Conservation (phyloP, 768 basidiomycete genomes). For the Pleurotus djamor region DNA sequence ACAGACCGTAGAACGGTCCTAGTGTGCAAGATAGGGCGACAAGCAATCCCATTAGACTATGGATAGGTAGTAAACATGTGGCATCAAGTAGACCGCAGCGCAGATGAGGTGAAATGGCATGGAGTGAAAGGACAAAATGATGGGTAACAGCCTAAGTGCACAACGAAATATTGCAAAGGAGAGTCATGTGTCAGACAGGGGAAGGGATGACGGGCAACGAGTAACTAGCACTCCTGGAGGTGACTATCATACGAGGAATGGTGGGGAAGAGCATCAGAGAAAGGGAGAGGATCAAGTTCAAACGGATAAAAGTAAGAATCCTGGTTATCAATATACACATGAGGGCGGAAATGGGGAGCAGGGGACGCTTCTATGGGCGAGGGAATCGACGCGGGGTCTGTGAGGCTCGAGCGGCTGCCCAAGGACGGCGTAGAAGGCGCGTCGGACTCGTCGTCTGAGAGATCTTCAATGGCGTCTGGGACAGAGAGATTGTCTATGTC, state of each 20-base stretch:
- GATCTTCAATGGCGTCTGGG: conserved; percentile 82
- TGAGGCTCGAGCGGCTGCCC: conserved; percentile 51
- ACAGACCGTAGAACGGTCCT: neutral
- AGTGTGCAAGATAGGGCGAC: neutral
- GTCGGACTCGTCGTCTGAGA: conserved; percentile 85
- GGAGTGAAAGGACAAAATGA: neutral
- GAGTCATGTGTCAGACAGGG: conserved; percentile 18
- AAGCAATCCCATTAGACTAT: neutral
- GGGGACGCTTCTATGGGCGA: conserved; percentile 49
- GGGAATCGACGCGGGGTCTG: conserved; percentile 49
- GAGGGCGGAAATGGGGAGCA: conserved; percentile 46
- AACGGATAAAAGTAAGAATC: conserved; percentile 62
- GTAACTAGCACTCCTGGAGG: conserved; percentile 64
- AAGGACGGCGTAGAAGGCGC: conserved; percentile 60
- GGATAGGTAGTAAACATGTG: conserved; percentile 5
- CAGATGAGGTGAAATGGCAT: conserved; percentile 3
- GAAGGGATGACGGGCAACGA: conserved; percentile 25
- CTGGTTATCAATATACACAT: conserved; percentile 63
- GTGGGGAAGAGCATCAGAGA: conserved; percentile 48
- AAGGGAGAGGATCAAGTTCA: conserved; percentile 72
- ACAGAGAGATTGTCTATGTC: conserved; percentile 69
- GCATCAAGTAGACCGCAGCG: neutral
- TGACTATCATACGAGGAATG: conserved; percentile 45
- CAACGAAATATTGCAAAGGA: conserved; percentile 20
- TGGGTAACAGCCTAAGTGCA: conserved; percentile 18